Conservation (phyloP, 176 grass and related monocot genomes). For the Elaeis guineensis region DNA sequence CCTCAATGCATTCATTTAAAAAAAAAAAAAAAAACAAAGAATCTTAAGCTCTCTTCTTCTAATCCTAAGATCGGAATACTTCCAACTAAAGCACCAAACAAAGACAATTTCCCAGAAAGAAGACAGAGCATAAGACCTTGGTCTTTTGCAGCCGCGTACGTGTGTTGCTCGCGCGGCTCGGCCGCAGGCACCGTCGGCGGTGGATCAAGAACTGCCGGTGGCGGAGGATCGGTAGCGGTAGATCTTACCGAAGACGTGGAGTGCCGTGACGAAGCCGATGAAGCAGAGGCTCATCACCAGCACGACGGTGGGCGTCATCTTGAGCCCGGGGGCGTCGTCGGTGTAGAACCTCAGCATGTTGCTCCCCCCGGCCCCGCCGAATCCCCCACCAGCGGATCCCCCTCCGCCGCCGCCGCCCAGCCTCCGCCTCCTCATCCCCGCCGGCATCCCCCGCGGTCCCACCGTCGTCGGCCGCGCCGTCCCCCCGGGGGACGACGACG, state of each 20-base stretch:
- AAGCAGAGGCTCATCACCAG: conserved; percentile 30
- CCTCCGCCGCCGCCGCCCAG: conserved; percentile 10
- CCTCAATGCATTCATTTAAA: not conserved
- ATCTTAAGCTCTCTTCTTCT: not conserved
- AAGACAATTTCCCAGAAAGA: not conserved
- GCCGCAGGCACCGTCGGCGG: not conserved
- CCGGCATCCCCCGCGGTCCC: conserved; percentile 12
- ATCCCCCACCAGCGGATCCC: not conserved
- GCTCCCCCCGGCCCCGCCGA: conserved; percentile 9
- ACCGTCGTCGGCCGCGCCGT: conserved; percentile 13
- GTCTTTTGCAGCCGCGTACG: not conserved
- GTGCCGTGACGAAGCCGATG: conserved; percentile 28
- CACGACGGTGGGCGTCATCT: conserved; percentile 27
- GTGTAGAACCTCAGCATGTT: conserved; percentile 32
- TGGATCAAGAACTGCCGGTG: conserved; percentile 2
- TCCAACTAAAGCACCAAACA: not conserved
- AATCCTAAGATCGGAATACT: not conserved
- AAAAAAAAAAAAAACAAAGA: not conserved
- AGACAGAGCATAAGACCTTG: not conserved
- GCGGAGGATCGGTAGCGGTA: conserved; percentile 16
- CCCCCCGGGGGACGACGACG: conserved; percentile 5
- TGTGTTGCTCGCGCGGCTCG: too few species aligned
- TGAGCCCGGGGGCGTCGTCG: conserved; percentile 22
- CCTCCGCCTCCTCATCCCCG: conserved; percentile 19
- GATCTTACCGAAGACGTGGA: conserved; percentile 26